Conservation (phyloP, 495 filamentous ascomycete species). For the Annulohypoxylon bovei region DNA sequence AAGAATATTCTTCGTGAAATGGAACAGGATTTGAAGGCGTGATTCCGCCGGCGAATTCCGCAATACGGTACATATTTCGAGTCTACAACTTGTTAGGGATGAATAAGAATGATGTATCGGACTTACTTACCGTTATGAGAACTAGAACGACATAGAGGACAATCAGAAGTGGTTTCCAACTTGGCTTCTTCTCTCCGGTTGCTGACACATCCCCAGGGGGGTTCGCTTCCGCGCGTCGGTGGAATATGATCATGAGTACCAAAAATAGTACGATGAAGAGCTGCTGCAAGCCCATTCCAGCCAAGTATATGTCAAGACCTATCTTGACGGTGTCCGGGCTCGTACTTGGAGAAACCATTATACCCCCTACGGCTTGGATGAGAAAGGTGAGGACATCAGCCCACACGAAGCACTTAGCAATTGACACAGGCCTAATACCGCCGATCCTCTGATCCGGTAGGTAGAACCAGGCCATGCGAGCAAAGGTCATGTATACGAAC, state of each 20-base stretch:
- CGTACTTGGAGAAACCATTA: slow-evolving; percentile 48
- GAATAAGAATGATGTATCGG: background rate
- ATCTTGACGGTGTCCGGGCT: slow-evolving; percentile 35
- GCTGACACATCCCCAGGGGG: background rate
- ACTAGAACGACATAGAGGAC: slow-evolving; percentile 60
- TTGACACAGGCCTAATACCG: slow-evolving; percentile 58
- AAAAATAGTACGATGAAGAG: slow-evolving; percentile 66
- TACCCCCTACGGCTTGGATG: slow-evolving; percentile 66
- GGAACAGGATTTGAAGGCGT: slow-evolving; percentile 54
- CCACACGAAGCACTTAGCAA: slow-evolving; percentile 68
- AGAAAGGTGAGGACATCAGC: slow-evolving; percentile 72
- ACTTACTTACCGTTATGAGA: slow-evolving; percentile 61
- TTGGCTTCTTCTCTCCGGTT: slow-evolving; percentile 8
- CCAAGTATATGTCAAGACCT: slow-evolving; percentile 69
- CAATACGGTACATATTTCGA: slow-evolving; percentile 69
- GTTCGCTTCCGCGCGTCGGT: slow-evolving; percentile 47
- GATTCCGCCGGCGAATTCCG: slow-evolving; percentile 61
- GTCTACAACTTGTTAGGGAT: slow-evolving; percentile 41
- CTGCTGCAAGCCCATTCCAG: slow-evolving; percentile 68
- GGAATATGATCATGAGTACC: slow-evolving; percentile 59
- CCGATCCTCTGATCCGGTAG: slow-evolving; percentile 58
- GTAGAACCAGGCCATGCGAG: slow-evolving; percentile 69
- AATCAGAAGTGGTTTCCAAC: slow-evolving; percentile 59
- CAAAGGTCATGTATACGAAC: slow-evolving; percentile 75
- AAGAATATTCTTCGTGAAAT: slow-evolving; percentile 63